Conservation (phyloP, 345 rosid genomes). For the Linum usitatissimum region DNA sequence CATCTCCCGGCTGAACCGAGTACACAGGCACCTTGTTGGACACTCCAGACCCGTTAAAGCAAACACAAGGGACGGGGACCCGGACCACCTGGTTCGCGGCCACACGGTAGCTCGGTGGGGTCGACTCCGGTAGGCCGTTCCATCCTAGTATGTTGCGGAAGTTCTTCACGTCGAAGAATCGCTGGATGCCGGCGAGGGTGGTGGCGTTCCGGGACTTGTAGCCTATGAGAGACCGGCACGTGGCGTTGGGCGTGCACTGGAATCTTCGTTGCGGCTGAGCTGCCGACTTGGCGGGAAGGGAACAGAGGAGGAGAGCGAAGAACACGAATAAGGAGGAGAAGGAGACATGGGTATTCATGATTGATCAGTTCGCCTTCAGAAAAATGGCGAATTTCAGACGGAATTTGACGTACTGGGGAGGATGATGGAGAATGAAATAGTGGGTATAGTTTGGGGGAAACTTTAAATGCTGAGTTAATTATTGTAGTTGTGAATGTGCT, state of each 20-base stretch:
- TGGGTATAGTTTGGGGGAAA: not conserved
- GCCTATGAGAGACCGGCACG: constrained; percentile 43
- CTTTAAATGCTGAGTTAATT: not conserved
- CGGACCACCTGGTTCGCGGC: not conserved
- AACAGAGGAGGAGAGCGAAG: constrained; percentile 1
- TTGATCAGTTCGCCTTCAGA: not conserved
- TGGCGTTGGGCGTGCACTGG: constrained; percentile 26
- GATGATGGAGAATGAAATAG: not conserved
- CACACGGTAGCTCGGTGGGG: not conserved
- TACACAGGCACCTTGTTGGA: not conserved
- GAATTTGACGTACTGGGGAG: not conserved
- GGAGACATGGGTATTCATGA: not conserved
- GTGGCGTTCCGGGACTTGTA: constrained; percentile 32
- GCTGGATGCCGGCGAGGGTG: not conserved
- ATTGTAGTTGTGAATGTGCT: not conserved
- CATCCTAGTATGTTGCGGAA: not conserved
- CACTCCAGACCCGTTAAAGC: not conserved
- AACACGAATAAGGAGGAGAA: not conserved
- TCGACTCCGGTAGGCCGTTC: not conserved
- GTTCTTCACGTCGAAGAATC: not conserved
- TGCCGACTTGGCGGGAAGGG: constrained; percentile 7
- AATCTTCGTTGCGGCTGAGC: constrained; percentile 20
- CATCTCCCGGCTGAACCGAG: not conserved
- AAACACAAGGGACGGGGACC: constrained; percentile 1
- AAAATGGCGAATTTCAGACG: not conserved